These are phyloP conservation scores for Brassica cretica DNA, from an alignment of 345 rosid species.

Conservation along the genomic window DNA sequence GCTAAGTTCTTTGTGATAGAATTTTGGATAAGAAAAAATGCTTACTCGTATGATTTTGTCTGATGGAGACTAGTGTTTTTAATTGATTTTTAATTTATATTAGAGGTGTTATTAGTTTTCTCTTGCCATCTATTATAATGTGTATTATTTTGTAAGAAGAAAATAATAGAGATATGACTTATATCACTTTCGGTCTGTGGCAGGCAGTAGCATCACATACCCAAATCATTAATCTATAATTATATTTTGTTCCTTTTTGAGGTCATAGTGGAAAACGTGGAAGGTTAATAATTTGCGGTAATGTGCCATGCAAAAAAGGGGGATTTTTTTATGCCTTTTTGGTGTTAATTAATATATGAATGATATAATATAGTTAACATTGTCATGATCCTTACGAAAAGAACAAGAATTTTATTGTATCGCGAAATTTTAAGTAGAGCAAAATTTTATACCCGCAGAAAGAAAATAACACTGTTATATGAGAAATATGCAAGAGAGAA, in stretches of 20 bases:
- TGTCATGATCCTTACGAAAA: not conserved
- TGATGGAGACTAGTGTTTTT: constrained; percentile 45
- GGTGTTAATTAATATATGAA: not conserved
- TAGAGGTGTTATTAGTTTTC: not conserved
- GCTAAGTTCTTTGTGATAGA: constrained; percentile 53
- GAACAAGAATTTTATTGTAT: too few relatives aligned
- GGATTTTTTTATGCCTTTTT: constrained; percentile 17
- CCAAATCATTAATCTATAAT: constrained; percentile 10
- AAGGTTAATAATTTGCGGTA: constrained; percentile 22
- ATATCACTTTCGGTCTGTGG: constrained; percentile 38
- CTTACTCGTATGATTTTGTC: constrained; percentile 41
- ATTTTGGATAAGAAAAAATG: constrained; percentile 67
- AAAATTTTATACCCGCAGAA: too few relatives aligned
- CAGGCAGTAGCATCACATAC: constrained; percentile 33
- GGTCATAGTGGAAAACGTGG: constrained; percentile 29
- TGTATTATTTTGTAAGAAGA: not conserved
- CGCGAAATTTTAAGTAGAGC: too few relatives aligned
- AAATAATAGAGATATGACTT: not conserved
- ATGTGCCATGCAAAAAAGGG: constrained; percentile 15
- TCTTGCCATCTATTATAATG: not conserved
- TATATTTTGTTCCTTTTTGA: not conserved
- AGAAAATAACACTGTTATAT: too few relatives aligned
- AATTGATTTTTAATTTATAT: not conserved
- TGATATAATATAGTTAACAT: not conserved
- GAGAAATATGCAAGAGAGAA: too few relatives aligned